Evolutionary conservation across 2,329 filamentous ascomycete genomes (phyloP).

Genomic region (Daldinia sp.): DNA sequence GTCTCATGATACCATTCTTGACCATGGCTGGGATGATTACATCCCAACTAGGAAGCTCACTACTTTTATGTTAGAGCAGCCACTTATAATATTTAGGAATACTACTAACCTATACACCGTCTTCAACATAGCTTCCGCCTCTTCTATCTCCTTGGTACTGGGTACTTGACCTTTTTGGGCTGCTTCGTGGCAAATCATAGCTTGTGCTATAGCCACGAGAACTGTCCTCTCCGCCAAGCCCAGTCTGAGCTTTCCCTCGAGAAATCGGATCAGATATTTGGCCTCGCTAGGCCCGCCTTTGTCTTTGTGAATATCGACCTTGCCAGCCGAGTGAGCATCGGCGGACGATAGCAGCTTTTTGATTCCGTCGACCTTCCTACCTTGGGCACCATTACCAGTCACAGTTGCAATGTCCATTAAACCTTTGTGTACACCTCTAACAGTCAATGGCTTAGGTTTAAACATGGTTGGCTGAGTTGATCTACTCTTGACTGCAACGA

Average conservation of each 20-base stretch:
- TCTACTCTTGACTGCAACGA: slow-evolving; percentile 94
- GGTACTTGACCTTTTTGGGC: slow-evolving; percentile 74
- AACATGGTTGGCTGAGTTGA: slow-evolving; percentile 98
- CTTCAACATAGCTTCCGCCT: slow-evolving; percentile 87
- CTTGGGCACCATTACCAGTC: slow-evolving; percentile 86
- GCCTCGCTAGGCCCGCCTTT: slow-evolving; percentile 95
- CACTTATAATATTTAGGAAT: neutral
- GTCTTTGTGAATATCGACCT: slow-evolving; percentile 89
- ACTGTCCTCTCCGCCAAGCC: slow-evolving; percentile 93
- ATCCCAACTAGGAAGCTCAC: slow-evolving; percentile 94
- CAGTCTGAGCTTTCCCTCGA: slow-evolving; percentile 92
- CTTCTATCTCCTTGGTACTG: slow-evolving; percentile 77
- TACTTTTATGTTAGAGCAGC: slow-evolving; percentile 54
- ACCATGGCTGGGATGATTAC: slow-evolving; percentile 91
- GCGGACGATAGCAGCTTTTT: slow-evolving; percentile 96
- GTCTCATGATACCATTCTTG: slow-evolving; percentile 81
- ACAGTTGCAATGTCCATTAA: slow-evolving; percentile 88
- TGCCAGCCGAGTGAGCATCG: slow-evolving; percentile 75
- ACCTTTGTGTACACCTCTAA: slow-evolving; percentile 86
- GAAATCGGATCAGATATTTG: slow-evolving; percentile 90
- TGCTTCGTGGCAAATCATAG: slow-evolving; percentile 83
- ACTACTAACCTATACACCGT: slow-evolving; percentile 78
- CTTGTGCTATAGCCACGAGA: slow-evolving; percentile 87
- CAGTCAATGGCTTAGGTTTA: slow-evolving; percentile 89
- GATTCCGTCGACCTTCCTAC: slow-evolving; percentile 90